These are phyloP conservation scores for Talaromyces sp. DNA, from an alignment of 2,329 filamentous ascomycete genomes.

Conservation along the genomic window DNA sequence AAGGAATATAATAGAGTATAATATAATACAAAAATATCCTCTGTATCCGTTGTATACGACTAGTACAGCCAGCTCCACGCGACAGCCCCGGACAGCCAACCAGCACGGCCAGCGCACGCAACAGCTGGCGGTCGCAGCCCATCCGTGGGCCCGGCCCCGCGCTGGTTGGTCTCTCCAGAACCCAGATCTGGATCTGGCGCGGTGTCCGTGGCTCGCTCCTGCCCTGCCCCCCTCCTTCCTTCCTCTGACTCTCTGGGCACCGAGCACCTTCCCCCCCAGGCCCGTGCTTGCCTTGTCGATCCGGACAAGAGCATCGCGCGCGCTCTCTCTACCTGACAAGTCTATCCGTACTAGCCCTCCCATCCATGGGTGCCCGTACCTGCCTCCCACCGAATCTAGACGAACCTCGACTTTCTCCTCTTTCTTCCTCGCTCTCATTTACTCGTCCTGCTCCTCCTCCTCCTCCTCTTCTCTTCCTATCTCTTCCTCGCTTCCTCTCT, in stretches of 20 bases:
- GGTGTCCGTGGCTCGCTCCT: background rate
- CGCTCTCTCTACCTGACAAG: too few relatives aligned
- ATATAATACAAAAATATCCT: too few relatives aligned
- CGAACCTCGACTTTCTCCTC: background rate
- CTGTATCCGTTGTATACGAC: background rate
- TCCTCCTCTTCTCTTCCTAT: background rate
- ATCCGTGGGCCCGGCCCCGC: background rate
- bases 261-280: slow-evolving; percentile 2
- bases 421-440: background rate
- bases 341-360: background rate
- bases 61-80: background rate
- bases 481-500: background rate
- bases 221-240: background rate
- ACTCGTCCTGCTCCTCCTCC: background rate
- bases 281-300: slow-evolving; percentile 14
- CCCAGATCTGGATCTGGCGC: background rate
- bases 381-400: background rate
- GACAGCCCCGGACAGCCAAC: background rate
- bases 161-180: slow-evolving; percentile 1
- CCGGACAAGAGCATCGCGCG: background rate
- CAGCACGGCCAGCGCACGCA: background rate
- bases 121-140: background rate
- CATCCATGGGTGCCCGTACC: slow-evolving; percentile 4
- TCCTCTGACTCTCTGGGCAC: too few relatives aligned
- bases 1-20: too few relatives aligned